Conservation (phyloP, 768 basidiomycete species). For the Lactarius psammicola region DNA sequence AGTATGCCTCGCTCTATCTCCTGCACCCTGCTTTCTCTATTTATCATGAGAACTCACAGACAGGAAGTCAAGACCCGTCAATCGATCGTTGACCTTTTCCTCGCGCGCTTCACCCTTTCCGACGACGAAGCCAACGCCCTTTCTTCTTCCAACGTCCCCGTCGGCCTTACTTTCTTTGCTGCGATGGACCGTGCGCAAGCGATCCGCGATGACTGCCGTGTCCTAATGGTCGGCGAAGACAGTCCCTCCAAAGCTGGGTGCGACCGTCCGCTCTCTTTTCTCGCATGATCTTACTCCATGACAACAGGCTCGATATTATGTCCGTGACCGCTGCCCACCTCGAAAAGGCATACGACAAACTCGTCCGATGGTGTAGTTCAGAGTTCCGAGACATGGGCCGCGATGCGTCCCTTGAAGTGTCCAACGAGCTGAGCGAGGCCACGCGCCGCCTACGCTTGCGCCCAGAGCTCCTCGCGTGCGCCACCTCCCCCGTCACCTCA, state of each 20-base stretch:
- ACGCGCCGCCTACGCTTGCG: conserved; percentile 71
- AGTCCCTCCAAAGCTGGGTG: conserved; percentile 77
- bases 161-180: conserved; percentile 72
- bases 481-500: conserved; percentile 9
- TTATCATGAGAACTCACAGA: conserved; percentile 39
- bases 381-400: conserved; percentile 80
- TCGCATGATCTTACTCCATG: not conserved
- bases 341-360: conserved; percentile 88
- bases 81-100: conserved; percentile 74
- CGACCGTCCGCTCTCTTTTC: conserved; percentile 20
- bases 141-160: conserved; percentile 72
- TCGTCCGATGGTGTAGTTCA: conserved; percentile 79
- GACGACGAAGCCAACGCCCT: conserved; percentile 72
- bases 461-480: conserved; percentile 74
- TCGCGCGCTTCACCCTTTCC: conserved; percentile 80
- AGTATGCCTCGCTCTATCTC: conserved; percentile 43
- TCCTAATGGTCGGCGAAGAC: conserved; percentile 83
- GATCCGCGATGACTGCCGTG: conserved; percentile 81
- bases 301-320: conserved; percentile 81
- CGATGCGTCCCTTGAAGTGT: conserved; percentile 72
- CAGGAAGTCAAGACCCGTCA: conserved; percentile 68
- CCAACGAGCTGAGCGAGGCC: conserved; percentile 62
- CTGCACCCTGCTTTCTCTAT: conserved; percentile 7
- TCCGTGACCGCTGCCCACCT: conserved; percentile 73
- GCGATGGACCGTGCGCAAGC: conserved; percentile 84